A percentile compares a stretch with the other conserved stretches of the same genome.
These are phyloP conservation scores for Wallacemonas sp. DNA, from an alignment of 208 protist genomes.

Conservation along the genomic window DNA sequence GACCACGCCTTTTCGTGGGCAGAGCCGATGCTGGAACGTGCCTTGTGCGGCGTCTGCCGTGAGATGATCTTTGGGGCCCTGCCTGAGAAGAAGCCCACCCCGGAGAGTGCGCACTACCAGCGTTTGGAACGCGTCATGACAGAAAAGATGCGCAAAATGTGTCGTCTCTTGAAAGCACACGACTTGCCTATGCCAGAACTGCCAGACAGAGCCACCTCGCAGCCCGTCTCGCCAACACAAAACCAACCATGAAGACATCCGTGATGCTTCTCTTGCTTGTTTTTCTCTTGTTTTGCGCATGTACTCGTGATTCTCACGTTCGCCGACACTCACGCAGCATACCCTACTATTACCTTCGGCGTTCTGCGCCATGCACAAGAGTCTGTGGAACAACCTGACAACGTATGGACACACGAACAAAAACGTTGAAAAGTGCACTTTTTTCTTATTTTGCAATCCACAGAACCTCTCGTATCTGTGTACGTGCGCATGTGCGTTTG, in stretches of 20 bases:
- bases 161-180: constrained; percentile 56
- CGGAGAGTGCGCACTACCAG: constrained; percentile 31
- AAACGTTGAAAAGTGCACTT: not conserved
- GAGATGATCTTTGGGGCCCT: constrained; percentile 55
- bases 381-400: too few relatives aligned
- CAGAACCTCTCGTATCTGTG: too few relatives aligned
- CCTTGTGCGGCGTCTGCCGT: constrained; percentile 36
- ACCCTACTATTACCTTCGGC: too few relatives aligned
- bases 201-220: not conserved
- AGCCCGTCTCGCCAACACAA: too few relatives aligned
- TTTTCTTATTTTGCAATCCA: not conserved
- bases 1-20: constrained; percentile 78
- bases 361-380: too few relatives aligned
- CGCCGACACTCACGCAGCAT: too few relatives aligned
- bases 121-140: constrained; percentile 24
- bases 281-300: too few relatives aligned
- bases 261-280: not conserved
- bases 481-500: too few relatives aligned
- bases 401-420: too few relatives aligned
- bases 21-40: constrained; percentile 63
- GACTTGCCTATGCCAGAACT: constrained; percentile 50
- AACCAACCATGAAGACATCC: not conserved
- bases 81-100: constrained; percentile 20
- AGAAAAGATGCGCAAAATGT: constrained; percentile 69
- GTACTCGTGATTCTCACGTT: too few relatives aligned